Percentiles rank a stretch among this genome's conserved stretches.
These are phyloP conservation scores for Phytophthora chlamydospora DNA, from an alignment of 352 stramenopile species.

Conservation along the genomic window DNA sequence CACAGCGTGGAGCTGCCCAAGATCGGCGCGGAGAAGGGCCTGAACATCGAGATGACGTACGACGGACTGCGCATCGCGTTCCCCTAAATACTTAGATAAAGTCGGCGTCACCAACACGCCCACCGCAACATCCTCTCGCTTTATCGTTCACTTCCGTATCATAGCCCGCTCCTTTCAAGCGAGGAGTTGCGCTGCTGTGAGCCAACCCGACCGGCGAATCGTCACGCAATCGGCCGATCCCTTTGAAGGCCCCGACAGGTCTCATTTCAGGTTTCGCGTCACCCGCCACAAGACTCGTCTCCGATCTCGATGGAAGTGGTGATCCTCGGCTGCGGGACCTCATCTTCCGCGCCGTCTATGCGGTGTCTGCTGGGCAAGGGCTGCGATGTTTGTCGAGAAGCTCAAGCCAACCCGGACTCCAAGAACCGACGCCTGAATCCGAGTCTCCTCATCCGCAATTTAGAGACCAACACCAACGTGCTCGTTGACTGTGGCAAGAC, in stretches of 20 bases:
- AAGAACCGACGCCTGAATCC: slow-evolving; percentile 74
- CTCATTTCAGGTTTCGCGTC: slow-evolving; percentile 10
- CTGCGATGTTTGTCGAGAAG: slow-evolving; percentile 61
- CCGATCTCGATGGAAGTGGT: slow-evolving; percentile 56
- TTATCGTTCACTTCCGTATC: not conserved
- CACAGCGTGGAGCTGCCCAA: slow-evolving; percentile 52
- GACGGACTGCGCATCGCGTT: slow-evolving; percentile 74
- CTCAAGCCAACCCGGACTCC: slow-evolving; percentile 55
- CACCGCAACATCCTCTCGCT: not conserved
- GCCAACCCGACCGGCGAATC: no score
- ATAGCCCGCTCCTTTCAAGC: no score
- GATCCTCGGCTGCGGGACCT: slow-evolving; percentile 71
- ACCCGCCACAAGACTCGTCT: not conserved
- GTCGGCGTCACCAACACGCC: slow-evolving; percentile 8
- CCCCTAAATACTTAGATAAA: slow-evolving; percentile 23
- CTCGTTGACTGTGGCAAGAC: slow-evolving; percentile 85
- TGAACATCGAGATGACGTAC: slow-evolving; percentile 85
- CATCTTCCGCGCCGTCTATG: slow-evolving; percentile 68
- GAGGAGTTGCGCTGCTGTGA: no score
- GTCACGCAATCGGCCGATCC: not conserved
- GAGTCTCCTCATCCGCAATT: slow-evolving; percentile 65
- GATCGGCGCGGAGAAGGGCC: slow-evolving; percentile 55
- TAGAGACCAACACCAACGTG: slow-evolving; percentile 39
- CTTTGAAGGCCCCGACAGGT: not conserved
- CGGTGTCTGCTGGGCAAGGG: slow-evolving; percentile 56